Percentiles rank a stretch among this genome's conserved stretches.
Evolutionary conservation across 768 basidiomycete species (phyloP).

Genomic region (Obba rivulosa): DNA sequence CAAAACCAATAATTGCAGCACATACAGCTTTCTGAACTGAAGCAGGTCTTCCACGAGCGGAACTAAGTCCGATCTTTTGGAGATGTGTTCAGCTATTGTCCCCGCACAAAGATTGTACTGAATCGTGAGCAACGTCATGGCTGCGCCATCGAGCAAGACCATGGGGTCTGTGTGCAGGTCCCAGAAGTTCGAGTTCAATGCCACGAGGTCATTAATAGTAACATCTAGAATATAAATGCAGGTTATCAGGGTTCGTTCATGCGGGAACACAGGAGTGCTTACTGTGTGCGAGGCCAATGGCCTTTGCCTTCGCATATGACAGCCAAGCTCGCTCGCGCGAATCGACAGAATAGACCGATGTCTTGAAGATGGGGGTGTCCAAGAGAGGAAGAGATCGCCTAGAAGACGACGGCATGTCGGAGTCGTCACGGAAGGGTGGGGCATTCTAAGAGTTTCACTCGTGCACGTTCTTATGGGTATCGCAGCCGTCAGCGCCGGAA

Average conservation of each 20-base stretch:
- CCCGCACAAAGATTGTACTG: slow-evolving; percentile 23
- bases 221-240: slow-evolving; percentile 5
- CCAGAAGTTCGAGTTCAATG: slow-evolving; percentile 23
- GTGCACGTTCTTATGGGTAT: no score
- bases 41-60: slow-evolving; percentile 22
- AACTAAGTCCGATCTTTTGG: slow-evolving; percentile 17
- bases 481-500: no score
- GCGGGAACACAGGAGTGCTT: not conserved
- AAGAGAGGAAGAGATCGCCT: slow-evolving; percentile 8
- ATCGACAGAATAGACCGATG: slow-evolving; percentile 8
- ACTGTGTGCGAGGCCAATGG: slow-evolving; percentile 18
- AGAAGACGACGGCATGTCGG: slow-evolving; percentile 5
- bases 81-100: slow-evolving; percentile 19
- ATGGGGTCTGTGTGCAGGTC: slow-evolving; percentile 21
- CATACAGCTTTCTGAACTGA: slow-evolving; percentile 13
- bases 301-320: slow-evolving; percentile 19
- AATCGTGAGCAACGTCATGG: slow-evolving; percentile 20
- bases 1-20: not conserved
- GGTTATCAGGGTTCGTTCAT: not conserved
- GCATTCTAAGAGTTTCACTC: no score
- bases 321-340: slow-evolving; percentile 8
- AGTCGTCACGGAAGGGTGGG: not conserved
- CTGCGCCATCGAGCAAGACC: slow-evolving; percentile 18
- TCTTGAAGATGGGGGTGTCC: slow-evolving; percentile 10
- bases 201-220: slow-evolving; percentile 18